A percentile compares a stretch with the other conserved stretches of the same genome.
Conservation (phyloP, 176 grass and related monocot species). For the Raddia guianensis region DNA sequence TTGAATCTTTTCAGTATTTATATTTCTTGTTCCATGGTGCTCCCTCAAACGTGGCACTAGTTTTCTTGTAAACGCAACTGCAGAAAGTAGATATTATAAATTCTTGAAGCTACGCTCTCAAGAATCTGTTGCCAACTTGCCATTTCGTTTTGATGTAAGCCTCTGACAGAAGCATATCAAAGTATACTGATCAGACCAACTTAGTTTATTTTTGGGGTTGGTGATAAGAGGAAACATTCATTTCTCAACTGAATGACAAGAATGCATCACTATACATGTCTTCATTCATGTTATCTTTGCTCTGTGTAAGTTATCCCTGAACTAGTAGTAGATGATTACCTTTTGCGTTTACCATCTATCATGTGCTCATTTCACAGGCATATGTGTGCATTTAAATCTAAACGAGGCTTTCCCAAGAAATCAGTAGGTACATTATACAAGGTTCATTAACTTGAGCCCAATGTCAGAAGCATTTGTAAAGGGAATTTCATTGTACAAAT, state of each 20-base stretch:
- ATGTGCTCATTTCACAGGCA: conserved; percentile 1
- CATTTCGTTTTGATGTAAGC: not conserved
- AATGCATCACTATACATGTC: not conserved
- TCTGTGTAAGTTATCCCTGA: not conserved
- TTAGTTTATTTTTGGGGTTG: not conserved
- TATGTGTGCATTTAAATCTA: conserved; percentile 10
- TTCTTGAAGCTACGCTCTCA: conserved; percentile 5
- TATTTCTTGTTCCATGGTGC: not conserved
- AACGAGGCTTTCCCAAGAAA: not conserved
- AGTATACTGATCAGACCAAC: not conserved
- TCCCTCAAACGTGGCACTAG: not conserved
- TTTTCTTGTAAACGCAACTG: conserved; percentile 1
- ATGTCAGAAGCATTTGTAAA: conserved; percentile 1
- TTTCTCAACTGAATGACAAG: not conserved
- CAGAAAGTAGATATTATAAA: not conserved
- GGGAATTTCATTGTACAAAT: conserved; percentile 13
- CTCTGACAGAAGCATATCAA: conserved; percentile 6
- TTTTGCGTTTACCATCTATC: no score
- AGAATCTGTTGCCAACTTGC: not conserved
- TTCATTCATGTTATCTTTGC: not conserved
- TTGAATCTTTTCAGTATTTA: not conserved
- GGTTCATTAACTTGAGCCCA: conserved; percentile 26
- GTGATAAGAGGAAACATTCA: not conserved
- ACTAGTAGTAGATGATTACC: no score
- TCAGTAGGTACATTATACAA: conserved; percentile 23